Base-by-base conservation (phyloP, 2,329 filamentous ascomycete species). In the Fusarium austroafricanum region DNA sequence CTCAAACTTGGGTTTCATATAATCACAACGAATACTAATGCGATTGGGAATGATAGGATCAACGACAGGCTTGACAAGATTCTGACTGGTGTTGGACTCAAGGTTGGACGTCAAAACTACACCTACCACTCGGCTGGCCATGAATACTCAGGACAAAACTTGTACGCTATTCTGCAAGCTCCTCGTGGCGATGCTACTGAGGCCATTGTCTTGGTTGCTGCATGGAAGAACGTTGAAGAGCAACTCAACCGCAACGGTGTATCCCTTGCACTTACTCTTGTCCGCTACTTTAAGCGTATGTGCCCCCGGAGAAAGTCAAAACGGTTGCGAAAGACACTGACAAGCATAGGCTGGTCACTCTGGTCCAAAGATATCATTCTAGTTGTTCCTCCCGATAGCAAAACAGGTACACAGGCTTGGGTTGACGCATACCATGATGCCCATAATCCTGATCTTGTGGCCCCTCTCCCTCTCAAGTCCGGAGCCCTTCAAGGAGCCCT, bases 331-430 rank as follows among this genome's bases (percentile, higher is more conserved):
- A 23, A 12, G 15, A 37, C 28, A 61, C 71, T 78, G 33, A 77
- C 54, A 15, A 12, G n/a, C 11, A 26, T 35, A 90, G 88, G 91
- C 71, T 99, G 96, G 96, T 97, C 94, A 53, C 85, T 99, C 28
- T 99, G 96, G 96, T 97, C 94, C 61, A 99, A 99, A 80, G 96
- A 99, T 78, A 97, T 99, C 71, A 95, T 99, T 60, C 89, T 99
- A 71, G 81, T 99, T 8, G 86, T 99, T 45, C 90, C 96, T 0
- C 90, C 92, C 0, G 96, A 99, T 79, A 97, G 93, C 78, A 91
- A 90, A 61, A 91, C 92, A 12, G 96, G 95, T 1, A 93, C 94
- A 1, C 94, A 98, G 77, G 96, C 96, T 23, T 99, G 96, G 96
- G 93, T 97, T 10, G 94, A 97, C 75, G 96, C 96, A 2, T 99